Evolutionary conservation across 106 monocot genomes (phyloP).

Genomic region (Agapanthus africanus): DNA sequence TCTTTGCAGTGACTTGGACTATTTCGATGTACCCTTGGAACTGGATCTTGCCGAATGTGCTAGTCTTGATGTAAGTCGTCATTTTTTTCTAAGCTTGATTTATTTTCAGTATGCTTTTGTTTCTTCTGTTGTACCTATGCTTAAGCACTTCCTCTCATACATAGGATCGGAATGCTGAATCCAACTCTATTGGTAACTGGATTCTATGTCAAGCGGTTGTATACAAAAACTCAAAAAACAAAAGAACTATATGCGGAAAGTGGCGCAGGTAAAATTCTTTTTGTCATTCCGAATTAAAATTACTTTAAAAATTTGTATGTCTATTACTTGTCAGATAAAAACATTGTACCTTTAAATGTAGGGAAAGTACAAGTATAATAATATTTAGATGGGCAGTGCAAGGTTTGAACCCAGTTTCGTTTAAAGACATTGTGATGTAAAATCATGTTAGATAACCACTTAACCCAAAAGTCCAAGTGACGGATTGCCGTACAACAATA

Average conservation of each 20-base stretch:
- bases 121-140: background rate
- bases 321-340: background rate
- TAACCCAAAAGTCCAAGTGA: no score
- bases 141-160: background rate
- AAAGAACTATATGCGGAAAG: background rate
- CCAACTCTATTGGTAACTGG: background rate
- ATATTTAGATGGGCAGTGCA: no score
- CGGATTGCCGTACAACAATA: background rate
- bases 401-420: no score
- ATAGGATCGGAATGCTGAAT: constrained; percentile 35
- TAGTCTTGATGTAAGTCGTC: constrained; percentile 9
- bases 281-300: background rate
- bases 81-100: background rate
- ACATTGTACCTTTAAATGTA: no score
- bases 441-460: no score
- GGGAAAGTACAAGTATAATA: no score
- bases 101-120: background rate
- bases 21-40: background rate
- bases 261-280: background rate
- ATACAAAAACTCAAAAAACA: background rate
- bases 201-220: background rate
- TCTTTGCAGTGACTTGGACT: constrained; percentile 8
- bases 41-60: constrained; percentile 7
- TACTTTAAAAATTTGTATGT: background rate
- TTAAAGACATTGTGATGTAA: no score